Base-by-base conservation (phyloP, 306 rosid genomes). In the Purshia tridentata region DNA sequence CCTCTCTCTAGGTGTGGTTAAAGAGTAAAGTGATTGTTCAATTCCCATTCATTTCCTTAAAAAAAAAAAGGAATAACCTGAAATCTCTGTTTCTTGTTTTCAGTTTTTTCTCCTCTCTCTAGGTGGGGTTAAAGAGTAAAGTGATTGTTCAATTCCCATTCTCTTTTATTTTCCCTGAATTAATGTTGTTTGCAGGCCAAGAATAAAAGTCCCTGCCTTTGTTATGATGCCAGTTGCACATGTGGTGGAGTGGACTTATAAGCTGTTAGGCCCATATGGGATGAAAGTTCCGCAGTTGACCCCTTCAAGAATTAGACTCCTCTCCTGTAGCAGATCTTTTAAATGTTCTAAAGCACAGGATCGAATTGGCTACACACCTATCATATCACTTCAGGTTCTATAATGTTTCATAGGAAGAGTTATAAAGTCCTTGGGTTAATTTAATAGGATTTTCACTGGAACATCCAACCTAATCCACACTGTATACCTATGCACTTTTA, bases 271-370 rank as follows among this genome's bases (percentile, higher is more conserved):
- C 52, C 97, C 97, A 66, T 95, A 90, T 81, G 99, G 99, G 46
- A 95, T 95, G 99, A 84, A 85, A 70, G 96, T 95, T 72, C 99
- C 99, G 6, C 99, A 95, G 86, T 81, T 95, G 84, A 95, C 88
- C 20, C 99, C 99, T 78, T 91, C 99, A 73, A 92, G 99, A 83
- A 70, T 94, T 80, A 88, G 96, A 81, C 91, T 94, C n/a, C 80
- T 86, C 54, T 82, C 96, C 72, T 88, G 97, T 85, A 88, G 82
- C 84, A 87, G 99, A 87, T 70, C 96, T 80, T 94, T 91, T 67
- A 86, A 84, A 83, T 83, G 89, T 82, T 86, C 96, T 61, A 94
- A 91, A 83, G 97, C 99, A 77, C 88, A 91, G 70, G 96, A 91
- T 67, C 84, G 73, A 76, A 90, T 95, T 66, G 87, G 87, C 85